Conservation (phyloP, 768 basidiomycete genomes). For the Kwoniella bestiolae region DNA sequence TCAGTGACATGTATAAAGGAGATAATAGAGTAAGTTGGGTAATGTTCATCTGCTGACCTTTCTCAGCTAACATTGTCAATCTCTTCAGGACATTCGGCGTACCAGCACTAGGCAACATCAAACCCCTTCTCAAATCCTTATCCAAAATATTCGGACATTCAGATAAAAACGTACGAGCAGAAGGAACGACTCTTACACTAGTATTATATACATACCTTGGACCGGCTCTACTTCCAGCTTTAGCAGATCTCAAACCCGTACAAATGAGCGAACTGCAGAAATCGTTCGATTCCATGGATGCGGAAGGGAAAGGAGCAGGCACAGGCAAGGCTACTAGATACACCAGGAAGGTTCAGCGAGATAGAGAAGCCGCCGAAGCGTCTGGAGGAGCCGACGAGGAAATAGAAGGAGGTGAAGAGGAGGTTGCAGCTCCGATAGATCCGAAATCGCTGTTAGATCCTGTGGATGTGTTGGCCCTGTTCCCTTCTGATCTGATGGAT, state of each 20-base stretch:
- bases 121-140: conserved; percentile 79
- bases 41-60: not conserved
- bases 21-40: conserved; percentile 70
- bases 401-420: conserved; percentile 59
- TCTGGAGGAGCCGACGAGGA: conserved; percentile 56
- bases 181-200: conserved; percentile 77
- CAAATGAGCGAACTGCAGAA: conserved; percentile 96
- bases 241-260: conserved; percentile 91
- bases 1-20: conserved; percentile 79
- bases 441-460: conserved; percentile 79
- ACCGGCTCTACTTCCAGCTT: conserved; percentile 76
- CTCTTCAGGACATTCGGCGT: conserved; percentile 74
- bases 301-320: conserved; percentile 83
- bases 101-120: conserved; percentile 62
- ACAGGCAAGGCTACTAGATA: conserved; percentile 75
- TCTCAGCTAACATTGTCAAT: conserved; percentile 3
- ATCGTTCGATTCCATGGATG: conserved; percentile 79
- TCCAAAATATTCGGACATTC: conserved; percentile 93
- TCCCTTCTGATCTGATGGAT: conserved; percentile 75
- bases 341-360: conserved; percentile 75
- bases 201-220: conserved; percentile 85
- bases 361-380: conserved; percentile 54
- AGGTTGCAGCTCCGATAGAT: conserved; percentile 66
- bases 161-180: conserved; percentile 92
- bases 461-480: conserved; percentile 73